Conservation (phyloP, 1,284 basidiomycete species). For the Xanthoconium separans region DNA sequence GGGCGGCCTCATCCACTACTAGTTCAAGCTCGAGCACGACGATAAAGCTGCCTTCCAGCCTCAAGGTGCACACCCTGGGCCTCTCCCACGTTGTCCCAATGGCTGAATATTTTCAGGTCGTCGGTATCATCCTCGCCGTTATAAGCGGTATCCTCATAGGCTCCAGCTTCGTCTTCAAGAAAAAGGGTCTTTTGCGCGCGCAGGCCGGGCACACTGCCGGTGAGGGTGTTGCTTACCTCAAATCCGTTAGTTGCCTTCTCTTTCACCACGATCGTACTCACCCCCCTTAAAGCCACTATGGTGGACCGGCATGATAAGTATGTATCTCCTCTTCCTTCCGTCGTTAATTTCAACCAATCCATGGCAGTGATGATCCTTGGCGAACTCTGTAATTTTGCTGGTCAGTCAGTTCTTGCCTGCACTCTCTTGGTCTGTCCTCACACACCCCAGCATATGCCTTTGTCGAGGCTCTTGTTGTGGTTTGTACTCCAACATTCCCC, state of each 20-base stretch:
- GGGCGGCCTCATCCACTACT: conserved; percentile 28
- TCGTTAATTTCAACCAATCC: conserved; percentile 3
- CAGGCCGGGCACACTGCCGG: conserved; percentile 74
- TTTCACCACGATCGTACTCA: conserved; percentile 4
- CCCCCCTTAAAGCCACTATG: conserved; percentile 57
- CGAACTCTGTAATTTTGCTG: conserved; percentile 82
- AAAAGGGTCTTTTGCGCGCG: conserved; percentile 80
- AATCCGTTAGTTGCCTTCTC: conserved; percentile 58
- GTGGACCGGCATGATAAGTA: conserved; percentile 85
- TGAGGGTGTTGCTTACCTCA: conserved; percentile 94
- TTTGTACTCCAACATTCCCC: conserved; percentile 40
- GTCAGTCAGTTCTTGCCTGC: conserved; percentile 40
- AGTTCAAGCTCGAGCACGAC: conserved; percentile 19
- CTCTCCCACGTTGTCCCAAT: not conserved
- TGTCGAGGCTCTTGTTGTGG: conserved; percentile 85
- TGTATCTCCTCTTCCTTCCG: not conserved
- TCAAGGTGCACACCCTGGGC: conserved; percentile 30
- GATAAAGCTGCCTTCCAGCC: conserved; percentile 28
- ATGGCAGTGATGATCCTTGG: conserved; percentile 74
- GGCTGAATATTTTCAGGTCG: conserved; percentile 43
- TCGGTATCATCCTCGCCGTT: conserved; percentile 82
- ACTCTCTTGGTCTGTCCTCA: conserved; percentile 26
- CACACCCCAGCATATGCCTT: conserved; percentile 74
- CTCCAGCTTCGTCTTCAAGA: conserved; percentile 94
- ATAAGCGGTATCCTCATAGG: conserved; percentile 89